Evolutionary conservation across 176 grass and related monocot species (phyloP).

Genomic region (Ensete glaucum): DNA sequence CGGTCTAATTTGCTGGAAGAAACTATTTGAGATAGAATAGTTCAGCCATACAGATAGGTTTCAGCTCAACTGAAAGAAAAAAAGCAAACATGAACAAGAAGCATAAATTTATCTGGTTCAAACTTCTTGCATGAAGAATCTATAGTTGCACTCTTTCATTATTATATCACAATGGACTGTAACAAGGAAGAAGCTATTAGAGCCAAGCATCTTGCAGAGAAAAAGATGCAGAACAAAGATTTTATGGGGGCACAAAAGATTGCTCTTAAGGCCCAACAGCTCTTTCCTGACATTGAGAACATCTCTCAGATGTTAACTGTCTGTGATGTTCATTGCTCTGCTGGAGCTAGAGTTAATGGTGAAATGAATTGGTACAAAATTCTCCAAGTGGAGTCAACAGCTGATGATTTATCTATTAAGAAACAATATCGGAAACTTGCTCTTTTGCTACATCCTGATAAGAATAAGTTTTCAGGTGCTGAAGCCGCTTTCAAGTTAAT

Average conservation of each 20-base stretch:
- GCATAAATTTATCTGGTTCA: neutral
- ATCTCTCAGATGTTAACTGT: constrained; percentile 64
- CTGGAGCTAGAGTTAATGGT: constrained; percentile 45
- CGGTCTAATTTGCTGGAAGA: neutral
- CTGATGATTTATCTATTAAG: constrained; percentile 62
- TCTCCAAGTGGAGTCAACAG: constrained; percentile 53
- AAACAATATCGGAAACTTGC: constrained; percentile 75
- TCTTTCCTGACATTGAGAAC: constrained; percentile 53
- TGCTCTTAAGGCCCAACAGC: constrained; percentile 60
- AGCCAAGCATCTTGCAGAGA: constrained; percentile 58
- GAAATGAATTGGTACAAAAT: constrained; percentile 84
- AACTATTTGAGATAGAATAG: neutral
- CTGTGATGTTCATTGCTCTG: constrained; percentile 77
- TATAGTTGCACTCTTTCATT: neutral
- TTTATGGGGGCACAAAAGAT: constrained; percentile 55
- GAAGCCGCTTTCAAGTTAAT: constrained; percentile 91
- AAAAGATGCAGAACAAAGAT: constrained; percentile 62
- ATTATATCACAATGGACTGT: constrained; percentile 50
- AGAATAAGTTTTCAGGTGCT: constrained; percentile 77
- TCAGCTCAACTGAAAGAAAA: neutral
- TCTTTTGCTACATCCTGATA: constrained; percentile 81
- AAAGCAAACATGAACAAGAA: neutral
- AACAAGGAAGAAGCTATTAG: constrained; percentile 80
- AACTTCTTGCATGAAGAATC: neutral
- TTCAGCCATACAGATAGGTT: neutral